A percentile compares a stretch with the other conserved stretches of the same genome.
These are phyloP conservation scores for Daldinia loculata DNA, from an alignment of 495 filamentous ascomycete genomes.

Conservation along the genomic window DNA sequence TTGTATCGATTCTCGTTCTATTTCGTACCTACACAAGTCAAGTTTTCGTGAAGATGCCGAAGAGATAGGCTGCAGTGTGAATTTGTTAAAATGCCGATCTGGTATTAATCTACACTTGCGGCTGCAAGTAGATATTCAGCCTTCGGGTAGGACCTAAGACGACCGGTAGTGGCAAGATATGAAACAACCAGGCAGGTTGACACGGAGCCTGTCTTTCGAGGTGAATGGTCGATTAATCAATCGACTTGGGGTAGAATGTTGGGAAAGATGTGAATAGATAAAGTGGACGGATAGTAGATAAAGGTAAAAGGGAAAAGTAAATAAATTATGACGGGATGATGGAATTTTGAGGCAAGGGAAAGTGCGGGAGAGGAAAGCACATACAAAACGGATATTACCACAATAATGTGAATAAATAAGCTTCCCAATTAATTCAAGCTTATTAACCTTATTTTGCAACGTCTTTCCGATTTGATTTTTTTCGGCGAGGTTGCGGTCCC, in stretches of 20 bases:
- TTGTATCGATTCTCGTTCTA: conserved; percentile 21
- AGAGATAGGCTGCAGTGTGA: conserved; percentile 24
- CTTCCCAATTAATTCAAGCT: conserved; percentile 43
- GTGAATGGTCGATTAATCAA: conserved; percentile 33
- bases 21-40: conserved; percentile 14
- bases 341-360: conserved; percentile 39
- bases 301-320: conserved; percentile 15
- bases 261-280: conserved; percentile 10
- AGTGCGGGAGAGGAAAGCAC: conserved; percentile 30
- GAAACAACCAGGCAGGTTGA: conserved; percentile 32
- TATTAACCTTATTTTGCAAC: conserved; percentile 42
- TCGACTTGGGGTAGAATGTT: conserved; percentile 7
- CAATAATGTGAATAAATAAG: conserved; percentile 39
- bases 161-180: conserved; percentile 17
- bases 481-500: conserved; percentile 15
- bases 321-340: conserved; percentile 41
- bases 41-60: conserved; percentile 33
- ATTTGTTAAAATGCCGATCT: conserved; percentile 36
- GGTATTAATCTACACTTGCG: conserved; percentile 37
- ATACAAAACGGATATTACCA: conserved; percentile 37
- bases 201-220: conserved; percentile 19
- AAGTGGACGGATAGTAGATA: conserved; percentile 21
- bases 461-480: conserved; percentile 11
- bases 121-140: conserved; percentile 44
- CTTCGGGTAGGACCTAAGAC: conserved; percentile 37